Percentiles rank a stretch among this genome's conserved stretches.
phyloP scores from a whole-genome alignment of 2,329 filamentous ascomycete species.

The Trichophyton equinum region DNA sequence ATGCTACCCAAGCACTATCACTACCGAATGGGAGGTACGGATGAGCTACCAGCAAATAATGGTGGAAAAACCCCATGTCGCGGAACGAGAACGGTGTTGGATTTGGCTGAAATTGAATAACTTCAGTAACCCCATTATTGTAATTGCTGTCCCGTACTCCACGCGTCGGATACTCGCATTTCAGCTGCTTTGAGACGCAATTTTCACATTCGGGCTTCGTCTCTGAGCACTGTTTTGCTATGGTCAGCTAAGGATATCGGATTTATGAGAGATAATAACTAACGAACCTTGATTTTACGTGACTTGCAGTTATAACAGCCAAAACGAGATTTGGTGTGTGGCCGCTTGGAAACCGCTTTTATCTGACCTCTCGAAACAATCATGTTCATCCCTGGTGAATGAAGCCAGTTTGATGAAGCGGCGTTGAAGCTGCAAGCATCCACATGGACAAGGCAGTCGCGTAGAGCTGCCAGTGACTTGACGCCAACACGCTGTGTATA shows the following conservation, averaged over 20 bases:
- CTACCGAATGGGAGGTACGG: conserved; percentile 53
- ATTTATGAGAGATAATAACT: neutral
- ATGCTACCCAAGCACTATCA: conserved; percentile 53
- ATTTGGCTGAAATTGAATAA: neutral
- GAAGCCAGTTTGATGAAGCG: neutral
- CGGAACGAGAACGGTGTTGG: conserved; percentile 26
- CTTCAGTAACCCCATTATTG: neutral
- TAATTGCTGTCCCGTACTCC: neutral
- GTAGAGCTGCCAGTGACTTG: neutral
- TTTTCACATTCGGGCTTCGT: conserved; percentile 25
- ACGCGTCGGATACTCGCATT: conserved; percentile 21
- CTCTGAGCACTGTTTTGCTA: conserved; percentile 20
- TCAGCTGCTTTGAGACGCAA: conserved; percentile 20
- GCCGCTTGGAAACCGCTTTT: neutral
- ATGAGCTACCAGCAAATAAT: conserved; percentile 41
- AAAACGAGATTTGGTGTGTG: conserved; percentile 22
- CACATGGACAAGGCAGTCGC: neutral
- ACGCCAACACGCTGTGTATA: neutral
- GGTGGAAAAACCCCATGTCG: conserved; percentile 41
- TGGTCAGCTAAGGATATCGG: neutral
- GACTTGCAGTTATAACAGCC: conserved; percentile 29
- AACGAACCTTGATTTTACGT: conserved; percentile 37
- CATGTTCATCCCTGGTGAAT: neutral
- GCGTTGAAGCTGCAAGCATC: neutral
- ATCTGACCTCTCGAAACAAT: neutral